Evolutionary conservation across 192 early-diverging fungal genomes (phyloP).

Genomic region (Pilaira anomala): DNA sequence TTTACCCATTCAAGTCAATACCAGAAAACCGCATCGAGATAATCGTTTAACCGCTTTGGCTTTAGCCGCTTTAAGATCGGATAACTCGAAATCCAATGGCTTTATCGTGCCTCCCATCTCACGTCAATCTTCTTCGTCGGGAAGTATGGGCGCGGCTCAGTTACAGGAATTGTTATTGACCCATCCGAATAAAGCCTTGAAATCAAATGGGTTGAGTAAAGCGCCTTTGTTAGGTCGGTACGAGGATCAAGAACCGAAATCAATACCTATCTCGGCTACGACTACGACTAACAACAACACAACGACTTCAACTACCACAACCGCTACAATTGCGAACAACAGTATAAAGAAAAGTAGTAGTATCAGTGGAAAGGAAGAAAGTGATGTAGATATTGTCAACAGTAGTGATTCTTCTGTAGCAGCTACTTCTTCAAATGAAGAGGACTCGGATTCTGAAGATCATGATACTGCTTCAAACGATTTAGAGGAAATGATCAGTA

Average conservation of each 20-base stretch:
- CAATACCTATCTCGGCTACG: too few species aligned
- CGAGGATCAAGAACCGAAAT: not conserved
- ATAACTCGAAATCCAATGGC: not conserved
- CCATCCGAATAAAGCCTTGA: constrained; percentile 20
- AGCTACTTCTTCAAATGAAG: not conserved
- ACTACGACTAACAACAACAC: too few species aligned
- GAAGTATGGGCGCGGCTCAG: constrained; percentile 18
- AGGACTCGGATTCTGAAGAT: not conserved
- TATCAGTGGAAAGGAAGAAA: not conserved
- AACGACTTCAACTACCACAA: too few species aligned
- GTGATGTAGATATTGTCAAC: not conserved
- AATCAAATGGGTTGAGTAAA: constrained; percentile 14
- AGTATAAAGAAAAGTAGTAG: too few species aligned
- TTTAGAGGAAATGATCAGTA: not conserved
- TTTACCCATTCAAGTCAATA: constrained; percentile 43
- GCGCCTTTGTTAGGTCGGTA: constrained; percentile 25
- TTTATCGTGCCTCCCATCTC: constrained; percentile 9
- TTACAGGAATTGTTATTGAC: constrained; percentile 28
- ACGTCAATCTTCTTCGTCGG: constrained; percentile 3
- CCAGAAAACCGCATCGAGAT: constrained; percentile 18
- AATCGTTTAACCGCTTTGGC: constrained; percentile 23
- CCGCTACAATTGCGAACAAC: too few species aligned
- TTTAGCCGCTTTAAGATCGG: constrained; percentile 24
- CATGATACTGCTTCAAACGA: not conserved
- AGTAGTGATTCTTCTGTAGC: not conserved